Evolutionary conservation across 2,329 filamentous ascomycete species (phyloP).

Genomic region (Juglanconis oblonga): DNA sequence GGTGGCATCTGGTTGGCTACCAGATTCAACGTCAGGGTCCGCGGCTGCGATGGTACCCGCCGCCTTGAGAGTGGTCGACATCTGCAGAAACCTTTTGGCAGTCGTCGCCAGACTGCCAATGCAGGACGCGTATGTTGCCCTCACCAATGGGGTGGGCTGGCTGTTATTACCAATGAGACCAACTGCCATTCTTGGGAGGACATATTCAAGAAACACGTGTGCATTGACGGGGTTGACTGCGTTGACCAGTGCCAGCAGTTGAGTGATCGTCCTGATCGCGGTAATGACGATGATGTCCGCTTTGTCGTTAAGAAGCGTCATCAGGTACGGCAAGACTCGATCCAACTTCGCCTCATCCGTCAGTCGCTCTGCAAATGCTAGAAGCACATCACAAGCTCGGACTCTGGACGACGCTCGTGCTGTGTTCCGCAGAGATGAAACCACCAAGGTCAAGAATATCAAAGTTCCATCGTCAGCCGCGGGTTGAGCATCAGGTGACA

Average conservation of each 20-base stretch:
- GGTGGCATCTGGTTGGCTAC: constrained; percentile 62
- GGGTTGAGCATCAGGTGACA: constrained; percentile 57
- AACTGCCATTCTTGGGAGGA: constrained; percentile 61
- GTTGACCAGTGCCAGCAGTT: constrained; percentile 80
- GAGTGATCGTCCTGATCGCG: constrained; percentile 81
- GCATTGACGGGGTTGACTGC: constrained; percentile 80
- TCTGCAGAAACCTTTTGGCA: constrained; percentile 80
- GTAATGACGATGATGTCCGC: constrained; percentile 82
- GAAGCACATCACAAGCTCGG: constrained; percentile 83
- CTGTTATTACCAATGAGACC: constrained; percentile 44
- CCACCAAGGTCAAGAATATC: constrained; percentile 85
- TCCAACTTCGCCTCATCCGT: constrained; percentile 97
- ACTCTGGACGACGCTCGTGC: constrained; percentile 83
- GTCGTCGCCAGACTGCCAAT: constrained; percentile 85
- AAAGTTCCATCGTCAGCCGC: constrained; percentile 83
- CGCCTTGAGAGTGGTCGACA: constrained; percentile 82
- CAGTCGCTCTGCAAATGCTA: constrained; percentile 86
- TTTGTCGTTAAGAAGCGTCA: constrained; percentile 77
- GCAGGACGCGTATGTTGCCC: constrained; percentile 90
- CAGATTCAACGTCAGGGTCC: constrained; percentile 77
- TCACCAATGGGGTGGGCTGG: constrained; percentile 66
- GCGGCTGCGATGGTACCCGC: constrained; percentile 76
- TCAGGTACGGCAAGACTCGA: constrained; percentile 84
- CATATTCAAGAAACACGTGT: constrained; percentile 66
- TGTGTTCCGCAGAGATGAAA: constrained; percentile 84